Evolutionary conservation across 1,284 basidiomycete genomes (phyloP), one percentile per base, ranked within the genome.

Genomic region (Malassezia dermatis): DNA sequence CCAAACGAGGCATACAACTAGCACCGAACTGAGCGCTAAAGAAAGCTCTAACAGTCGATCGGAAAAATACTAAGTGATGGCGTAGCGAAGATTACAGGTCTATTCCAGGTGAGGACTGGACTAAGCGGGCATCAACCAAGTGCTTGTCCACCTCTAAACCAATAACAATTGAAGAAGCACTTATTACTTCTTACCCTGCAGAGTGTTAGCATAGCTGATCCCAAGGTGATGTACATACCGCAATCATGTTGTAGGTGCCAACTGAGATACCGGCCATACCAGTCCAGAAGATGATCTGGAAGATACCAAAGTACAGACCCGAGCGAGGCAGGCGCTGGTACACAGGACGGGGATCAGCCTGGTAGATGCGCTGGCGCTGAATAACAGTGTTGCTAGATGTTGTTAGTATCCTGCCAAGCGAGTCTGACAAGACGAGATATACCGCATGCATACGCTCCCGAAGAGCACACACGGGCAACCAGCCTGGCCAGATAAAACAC

Each of bases 171-270:
- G 19, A 17, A 17, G 24, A 27, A 27, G 41, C n/a, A 48, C 23
- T 39, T 27, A 48, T n/a, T 48, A 30, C 49, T 55, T 56, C 48
- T 56, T 56, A 39, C 48, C 48, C 53, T 56, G 17, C 28, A 41
- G 8, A 17, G 46, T 12, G 53, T 55, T 44, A 55, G 53, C 17
- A 48, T 30, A 4, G 5, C 13, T 8, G n/a, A 12, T n/a, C n/a
- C 19, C 28, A 35, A 27, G 17, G 21, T 3, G 11, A 13, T 32
- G 34, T 53, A 66, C 67, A 35, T 61, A 70, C 68, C 51, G 53
- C 41, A 45, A 63, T 64, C 66, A 66, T 65, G 63, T 71, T 67
- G 63, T 62, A 69, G 62, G 62, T 58, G 39, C 68, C 66, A 32
- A 55, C 62, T 45, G 59, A 53, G 51, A 63, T 63, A 34, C 68